Evolutionary conservation across 768 basidiomycete species (phyloP).

Genomic region (Jaapia argillacea): DNA sequence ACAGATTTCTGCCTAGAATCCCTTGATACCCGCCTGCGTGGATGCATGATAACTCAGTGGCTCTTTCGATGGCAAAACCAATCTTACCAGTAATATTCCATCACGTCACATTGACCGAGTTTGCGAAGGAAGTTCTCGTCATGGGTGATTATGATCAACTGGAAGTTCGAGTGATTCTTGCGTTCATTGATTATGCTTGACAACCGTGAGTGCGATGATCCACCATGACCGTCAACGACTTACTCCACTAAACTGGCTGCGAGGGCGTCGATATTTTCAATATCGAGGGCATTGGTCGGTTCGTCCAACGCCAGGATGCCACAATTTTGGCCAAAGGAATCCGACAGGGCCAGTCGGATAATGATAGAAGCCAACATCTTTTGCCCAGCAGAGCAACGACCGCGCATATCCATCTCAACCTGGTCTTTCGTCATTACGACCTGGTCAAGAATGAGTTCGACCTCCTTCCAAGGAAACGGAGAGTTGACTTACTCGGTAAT

Average conservation of each 20-base stretch:
- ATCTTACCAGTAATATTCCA: constrained; percentile 88
- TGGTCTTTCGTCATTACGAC: constrained; percentile 99
- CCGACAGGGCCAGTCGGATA: constrained; percentile 92
- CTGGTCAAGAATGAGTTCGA: constrained; percentile 27
- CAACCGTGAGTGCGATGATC: no score
- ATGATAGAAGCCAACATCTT: constrained; percentile 98
- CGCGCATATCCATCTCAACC: constrained; percentile 99
- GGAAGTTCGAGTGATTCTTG: constrained; percentile 84
- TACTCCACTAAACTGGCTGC: constrained; percentile 89
- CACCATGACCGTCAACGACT: no score
- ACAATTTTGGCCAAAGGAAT: constrained; percentile 96
- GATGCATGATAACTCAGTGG: background rate
- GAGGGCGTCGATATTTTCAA: constrained; percentile 91
- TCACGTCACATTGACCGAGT: constrained; percentile 82
- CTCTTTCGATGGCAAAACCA: background rate
- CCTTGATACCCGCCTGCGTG: constrained; percentile 73
- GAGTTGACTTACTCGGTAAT: constrained; percentile 68
- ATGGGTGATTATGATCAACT: constrained; percentile 94
- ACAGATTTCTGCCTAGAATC: constrained; percentile 37
- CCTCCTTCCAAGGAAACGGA: constrained; percentile 5
- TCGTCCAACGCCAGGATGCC: constrained; percentile 97
- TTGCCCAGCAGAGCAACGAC: constrained; percentile 95
- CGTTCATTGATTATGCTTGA: constrained; percentile 89
- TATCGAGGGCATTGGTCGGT: constrained; percentile 94
- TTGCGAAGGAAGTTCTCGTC: constrained; percentile 92